Evolutionary conservation across 2,329 filamentous ascomycete species (phyloP), one percentile per base, ranked within the genome.

Genomic region (Aspergillus latus): DNA sequence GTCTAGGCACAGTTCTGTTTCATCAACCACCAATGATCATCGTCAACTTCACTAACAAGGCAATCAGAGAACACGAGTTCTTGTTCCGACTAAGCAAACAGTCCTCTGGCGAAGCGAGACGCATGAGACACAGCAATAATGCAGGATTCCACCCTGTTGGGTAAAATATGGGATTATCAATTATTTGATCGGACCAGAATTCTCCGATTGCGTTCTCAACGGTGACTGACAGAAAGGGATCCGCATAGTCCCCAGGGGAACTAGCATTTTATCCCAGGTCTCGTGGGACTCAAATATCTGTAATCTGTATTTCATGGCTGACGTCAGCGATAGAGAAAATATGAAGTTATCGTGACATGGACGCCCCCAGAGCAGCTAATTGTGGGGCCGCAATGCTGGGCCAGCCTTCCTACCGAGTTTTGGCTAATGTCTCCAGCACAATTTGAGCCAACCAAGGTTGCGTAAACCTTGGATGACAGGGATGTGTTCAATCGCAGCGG

Each of bases 401-500:
- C 21, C 21, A 21, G 21, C 21, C 21, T 21, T 21, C 21, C 21
- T 3, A 21, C 21, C 21, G 21, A 21, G 21, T 21, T 49, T 44
- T 13, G 55, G 58, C 34, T 42, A 56, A 49, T 58, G 57, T 54
- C 16, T 57, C 54, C 58, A 50, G 32, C 13, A 21, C 3, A 32
- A 42, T 34, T 40, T 16, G 30, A 49, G 21, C 57, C 57, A 61
- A 58, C 49, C 57, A 57, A 21, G 21, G n/a, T 4, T 2, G 2
- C 15, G 15, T 7, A 26, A 42, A 36, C 37, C 15, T 15, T 32
- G 10, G 26, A 40, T 57, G 46, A 48, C 32, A 26, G 28, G 30
- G 39, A 49, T 51, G 21, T 16, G 48, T 54, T 51, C 59, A 59
- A 70, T 59, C 69, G 60, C 61, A 56, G 56, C 52, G 54, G 54